Evolutionary conservation across 2,329 filamentous ascomycete genomes (phyloP), one percentile per base, ranked within the genome.

Genomic region (Exophiala dermatitidis): DNA sequence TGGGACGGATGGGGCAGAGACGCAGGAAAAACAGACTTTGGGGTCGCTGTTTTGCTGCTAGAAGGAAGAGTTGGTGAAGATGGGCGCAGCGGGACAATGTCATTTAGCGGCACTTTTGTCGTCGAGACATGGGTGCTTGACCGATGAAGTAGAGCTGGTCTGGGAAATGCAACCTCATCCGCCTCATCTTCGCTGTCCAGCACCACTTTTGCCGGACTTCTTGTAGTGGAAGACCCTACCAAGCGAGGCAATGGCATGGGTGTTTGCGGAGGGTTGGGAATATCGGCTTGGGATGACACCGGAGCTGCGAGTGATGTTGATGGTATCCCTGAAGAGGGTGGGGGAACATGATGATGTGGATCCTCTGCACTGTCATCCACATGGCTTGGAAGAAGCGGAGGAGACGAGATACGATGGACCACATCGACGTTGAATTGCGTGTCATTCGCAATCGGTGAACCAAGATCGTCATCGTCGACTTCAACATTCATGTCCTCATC

Each of bases 1-100:
- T 63, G 61, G 2, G 61, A 63, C 29, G 60, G 60, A 44, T 58
- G 60, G 10, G 60, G 60, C 48, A 63, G 58, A 6, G 60, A 62
- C 1, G 61, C 61, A 28, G 61, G 61, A 38, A 53, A 52, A 12
- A 61, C 38, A 26, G 52, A 58, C 32, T 44, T 55, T 43, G 61
- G 59, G 12, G 58, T 62, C 10, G 26, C 48, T 3, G 48, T 34
- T 38, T 40, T 54, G 32, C 37, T 32, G 9, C n/a, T n/a, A n/a
- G 48, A 46, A 29, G 50, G 54, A 3, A 56, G 52, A 19, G 59
- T 54, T 28, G 56, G 47, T 19, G 58, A 59, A 8, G 60, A 56
- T 38, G 46, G 44, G 3, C 36, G 30, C 12, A 19, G 32, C 5
- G 19, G 19, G 19, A 33, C 8, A 5, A 42, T 52, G 32, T 62